Base-by-base conservation (phyloP, 2,329 filamentous ascomycete genomes). In the Microdochium trichocladiopsis region DNA sequence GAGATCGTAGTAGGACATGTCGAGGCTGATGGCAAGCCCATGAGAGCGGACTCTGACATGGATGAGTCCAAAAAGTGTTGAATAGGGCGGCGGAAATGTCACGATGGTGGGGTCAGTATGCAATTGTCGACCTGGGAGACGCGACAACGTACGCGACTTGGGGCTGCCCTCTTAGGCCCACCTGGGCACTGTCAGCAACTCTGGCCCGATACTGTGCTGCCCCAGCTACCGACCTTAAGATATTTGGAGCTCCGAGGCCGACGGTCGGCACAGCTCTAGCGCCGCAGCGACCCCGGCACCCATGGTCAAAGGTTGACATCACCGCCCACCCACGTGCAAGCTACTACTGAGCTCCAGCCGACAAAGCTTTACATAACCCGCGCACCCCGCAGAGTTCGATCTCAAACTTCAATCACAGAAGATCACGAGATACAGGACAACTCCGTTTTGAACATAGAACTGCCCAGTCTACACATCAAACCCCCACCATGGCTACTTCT, bases 1-100 rank as follows among this genome's bases (percentile, higher is more conserved):
- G 53, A 93, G 82, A 67, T 91, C 86, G 75, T 94, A 95, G 75
- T 95, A 95, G 36, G 87, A 88, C 82, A 86, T 45, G 16, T 45
- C 41, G 41, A 45, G 5, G 18, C 41, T 8, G 11, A 22, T 4
- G 6, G 9, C 18, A 16, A 11, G 18, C 33, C 33, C 33, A 16
- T 37, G 5, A 16, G 14, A 16, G 33, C 14, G 33, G 6, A 37
- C 12, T 16, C 5, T 8, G 33, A 11, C 33, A 4, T 4, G 12
- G 14, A 37, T n/a, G 14, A 16, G 33, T 37, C 33, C 33, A 37
- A 16, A 37, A 16, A n/a, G 4, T 37, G 33, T 5, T 37, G 33
- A 16, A 9, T n/a, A n/a, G n/a, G n/a, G n/a, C n/a, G n/a, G n/a
- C n/a, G n/a, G n/a, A n/a, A n/a, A n/a, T n/a, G n/a, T n/a, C n/a